Evolutionary conservation across 2,329 filamentous ascomycete genomes (phyloP), one percentile per base, ranked within the genome.

Genomic region (Penicillium sp.): DNA sequence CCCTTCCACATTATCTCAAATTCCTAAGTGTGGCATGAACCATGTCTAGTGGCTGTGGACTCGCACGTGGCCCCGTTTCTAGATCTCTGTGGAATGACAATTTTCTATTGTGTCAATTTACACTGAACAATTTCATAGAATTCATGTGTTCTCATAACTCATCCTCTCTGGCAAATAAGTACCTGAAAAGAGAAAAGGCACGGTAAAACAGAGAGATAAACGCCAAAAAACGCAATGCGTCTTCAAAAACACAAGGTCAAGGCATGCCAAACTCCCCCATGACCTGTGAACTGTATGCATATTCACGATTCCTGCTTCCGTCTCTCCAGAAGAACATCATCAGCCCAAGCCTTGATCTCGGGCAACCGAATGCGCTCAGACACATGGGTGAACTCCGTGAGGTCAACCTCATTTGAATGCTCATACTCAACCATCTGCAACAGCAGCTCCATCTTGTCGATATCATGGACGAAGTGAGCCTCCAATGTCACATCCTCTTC

Each of bases 361-460:
- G 85, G 83, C 61, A 95, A 79, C 51, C 81, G 79, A 62, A 97
- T 87, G 64, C 83, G 84, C 43, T 78, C 81, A 8, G 89, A 84
- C 2, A 97, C 94, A 68, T 88, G 87, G 0, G 85, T 83, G 64
- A 99, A 97, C 76, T 99, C 94, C 48, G 88, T 84, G 47, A 99
- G 77, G 71, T 97, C 91, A 36, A 91, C 72, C 59, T 85, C 75
- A 46, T 84, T 79, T 11, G 81, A 76, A 65, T 88, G 87, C 82
- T 99, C 94, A 69, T 99, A 99, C 74, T 99, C 94, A 29, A 96
- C 79, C 89, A 97, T 97, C 78, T 99, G 94, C 68, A 96, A 77
- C 57, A 99, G 76, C 61, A 99, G 78, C 77, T 99, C 94, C 73
- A 99, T 86, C 85, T 97, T 97, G 76, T 99, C 94, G 55, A 99